A percentile compares a stretch with the other conserved stretches of the same genome.
These are phyloP conservation scores for Yarrowia sp. DNA, from an alignment of 805 yeast species.

Conservation along the genomic window DNA sequence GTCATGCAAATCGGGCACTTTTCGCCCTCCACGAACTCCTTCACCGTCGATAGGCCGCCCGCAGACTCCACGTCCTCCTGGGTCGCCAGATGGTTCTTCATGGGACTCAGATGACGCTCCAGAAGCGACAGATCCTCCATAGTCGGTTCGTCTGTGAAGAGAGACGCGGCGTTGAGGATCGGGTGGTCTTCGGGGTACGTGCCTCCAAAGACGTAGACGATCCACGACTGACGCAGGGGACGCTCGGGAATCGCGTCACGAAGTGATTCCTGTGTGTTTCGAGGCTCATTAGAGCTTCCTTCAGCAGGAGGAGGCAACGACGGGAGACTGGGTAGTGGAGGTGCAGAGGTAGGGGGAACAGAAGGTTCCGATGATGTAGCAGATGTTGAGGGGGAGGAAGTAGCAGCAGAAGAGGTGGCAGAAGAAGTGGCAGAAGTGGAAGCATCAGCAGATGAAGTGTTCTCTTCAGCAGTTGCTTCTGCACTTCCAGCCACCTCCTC, in stretches of 20 bases:
- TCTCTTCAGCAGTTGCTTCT: too few relatives aligned
- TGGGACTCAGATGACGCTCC: constrained; percentile 58
- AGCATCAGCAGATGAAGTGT: too few relatives aligned
- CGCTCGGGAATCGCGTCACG: constrained; percentile 26
- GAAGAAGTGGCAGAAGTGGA: neutral
- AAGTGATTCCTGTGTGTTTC: constrained; percentile 24
- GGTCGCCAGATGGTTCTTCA: constrained; percentile 55
- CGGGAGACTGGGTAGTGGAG: constrained; percentile 4
- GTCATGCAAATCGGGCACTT: constrained; percentile 62
- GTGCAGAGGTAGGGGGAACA: neutral
- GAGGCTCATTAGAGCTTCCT: neutral
- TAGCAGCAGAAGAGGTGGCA: neutral
- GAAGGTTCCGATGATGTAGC: neutral
- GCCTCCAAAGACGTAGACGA: constrained; percentile 68
- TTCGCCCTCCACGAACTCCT: constrained; percentile 48
- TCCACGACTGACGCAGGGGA: constrained; percentile 58
- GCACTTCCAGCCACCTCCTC: constrained; percentile 1
- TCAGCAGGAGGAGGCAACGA: constrained; percentile 3
- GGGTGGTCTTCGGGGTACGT: constrained; percentile 60
- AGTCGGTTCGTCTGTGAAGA: constrained; percentile 59
- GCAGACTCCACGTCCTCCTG: constrained; percentile 53
- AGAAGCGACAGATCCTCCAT: constrained; percentile 59
- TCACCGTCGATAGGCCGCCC: constrained; percentile 51
- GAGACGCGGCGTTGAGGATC: constrained; percentile 56
- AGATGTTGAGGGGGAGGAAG: neutral